Percentiles rank a stretch among this genome's conserved stretches.
Conservation (phyloP, 805 yeast genomes). For the Kregervanrija delftensis region DNA sequence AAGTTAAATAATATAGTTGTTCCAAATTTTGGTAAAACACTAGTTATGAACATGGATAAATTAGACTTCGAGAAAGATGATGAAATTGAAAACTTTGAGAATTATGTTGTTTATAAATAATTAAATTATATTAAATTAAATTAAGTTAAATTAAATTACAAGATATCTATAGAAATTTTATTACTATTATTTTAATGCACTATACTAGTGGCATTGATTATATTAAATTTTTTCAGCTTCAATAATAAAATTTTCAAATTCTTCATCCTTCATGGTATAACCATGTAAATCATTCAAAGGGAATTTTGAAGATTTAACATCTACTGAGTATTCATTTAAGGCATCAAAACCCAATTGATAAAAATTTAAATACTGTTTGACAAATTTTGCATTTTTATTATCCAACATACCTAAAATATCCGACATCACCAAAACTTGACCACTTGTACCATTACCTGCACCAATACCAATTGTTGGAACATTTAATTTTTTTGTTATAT, state of each 20-base stretch:
- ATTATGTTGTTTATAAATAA: slow-evolving; percentile 13
- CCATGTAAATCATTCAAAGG: slow-evolving; percentile 60
- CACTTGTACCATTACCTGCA: slow-evolving; percentile 78
- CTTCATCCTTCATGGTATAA: slow-evolving; percentile 62
- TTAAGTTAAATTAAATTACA: not conserved
- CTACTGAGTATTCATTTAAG: slow-evolving; percentile 46
- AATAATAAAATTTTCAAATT: slow-evolving; percentile 37
- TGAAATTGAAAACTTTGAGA: slow-evolving; percentile 8
- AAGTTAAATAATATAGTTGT: slow-evolving; percentile 39
- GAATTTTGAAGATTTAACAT: slow-evolving; percentile 48
- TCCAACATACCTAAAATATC: slow-evolving; percentile 77
- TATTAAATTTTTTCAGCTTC: slow-evolving; percentile 14
- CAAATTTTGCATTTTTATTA: slow-evolving; percentile 56
- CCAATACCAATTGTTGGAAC: slow-evolving; percentile 95
- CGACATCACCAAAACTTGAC: slow-evolving; percentile 84
- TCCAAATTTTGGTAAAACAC: slow-evolving; percentile 74
- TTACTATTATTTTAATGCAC: too few species aligned
- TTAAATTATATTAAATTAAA: slow-evolving; percentile 1
- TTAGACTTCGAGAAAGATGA: slow-evolving; percentile 4
- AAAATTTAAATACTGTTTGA: slow-evolving; percentile 57
- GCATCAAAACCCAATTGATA: slow-evolving; percentile 44
- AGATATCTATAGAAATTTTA: not conserved
- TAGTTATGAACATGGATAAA: slow-evolving; percentile 32
- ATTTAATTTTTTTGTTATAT: slow-evolving; percentile 49
- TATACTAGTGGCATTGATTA: too few species aligned